These are phyloP conservation scores for Suhomyces wounanorum DNA, from an alignment of 1,139 yeast genomes.

Conservation along the genomic window DNA sequence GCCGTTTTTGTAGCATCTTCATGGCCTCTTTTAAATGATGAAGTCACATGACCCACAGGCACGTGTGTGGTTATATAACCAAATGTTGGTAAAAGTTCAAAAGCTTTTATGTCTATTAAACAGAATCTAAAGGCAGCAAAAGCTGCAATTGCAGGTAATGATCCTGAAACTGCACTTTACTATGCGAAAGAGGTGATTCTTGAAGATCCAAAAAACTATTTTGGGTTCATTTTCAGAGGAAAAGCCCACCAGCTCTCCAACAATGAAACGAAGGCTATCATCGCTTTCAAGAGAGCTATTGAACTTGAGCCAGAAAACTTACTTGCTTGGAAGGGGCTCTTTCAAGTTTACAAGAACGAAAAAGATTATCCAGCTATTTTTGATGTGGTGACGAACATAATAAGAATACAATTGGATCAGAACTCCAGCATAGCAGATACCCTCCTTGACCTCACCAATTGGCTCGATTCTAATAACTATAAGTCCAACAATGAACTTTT, in stretches of 20 bases:
- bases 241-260: constrained; percentile 53
- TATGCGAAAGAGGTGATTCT: constrained; percentile 53
- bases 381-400: constrained; percentile 33
- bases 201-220: constrained; percentile 58
- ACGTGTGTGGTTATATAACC: constrained; percentile 2
- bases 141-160: constrained; percentile 54
- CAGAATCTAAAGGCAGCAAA: constrained; percentile 59
- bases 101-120: constrained; percentile 25
- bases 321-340: constrained; percentile 82
- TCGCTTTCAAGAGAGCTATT: constrained; percentile 58
- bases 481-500: constrained; percentile 34
- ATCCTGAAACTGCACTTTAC: constrained; percentile 60
- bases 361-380: constrained; percentile 51
- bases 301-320: constrained; percentile 54
- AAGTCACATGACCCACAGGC: not conserved
- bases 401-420: constrained; percentile 32
- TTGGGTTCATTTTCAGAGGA: constrained; percentile 66
- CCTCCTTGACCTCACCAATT: constrained; percentile 47
- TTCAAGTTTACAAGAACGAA: constrained; percentile 34
- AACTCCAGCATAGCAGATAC: constrained; percentile 47
- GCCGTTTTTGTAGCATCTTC: too few species aligned
- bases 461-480: constrained; percentile 39
- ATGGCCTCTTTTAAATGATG: too few species aligned
- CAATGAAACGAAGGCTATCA: constrained; percentile 45
- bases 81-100: not conserved